These are phyloP conservation scores for Sporisorium exsertum DNA, from an alignment of 1,284 basidiomycete species.

Conservation along the genomic window DNA sequence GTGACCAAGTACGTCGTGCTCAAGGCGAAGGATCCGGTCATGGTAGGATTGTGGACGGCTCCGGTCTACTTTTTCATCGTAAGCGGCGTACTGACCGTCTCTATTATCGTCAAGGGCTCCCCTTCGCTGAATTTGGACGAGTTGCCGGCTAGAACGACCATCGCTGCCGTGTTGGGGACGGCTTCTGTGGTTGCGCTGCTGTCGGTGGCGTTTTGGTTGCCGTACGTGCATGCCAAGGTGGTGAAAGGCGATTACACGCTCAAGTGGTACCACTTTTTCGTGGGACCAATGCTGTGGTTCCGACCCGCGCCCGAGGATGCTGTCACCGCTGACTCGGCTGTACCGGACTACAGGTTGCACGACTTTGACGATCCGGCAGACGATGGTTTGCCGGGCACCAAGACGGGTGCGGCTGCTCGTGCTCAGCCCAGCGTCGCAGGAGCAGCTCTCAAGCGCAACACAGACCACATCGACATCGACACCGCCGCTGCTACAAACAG, in stretches of 20 bases:
- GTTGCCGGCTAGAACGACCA: slow-evolving; percentile 26
- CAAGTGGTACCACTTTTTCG: slow-evolving; percentile 50
- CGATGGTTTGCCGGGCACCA: background rate
- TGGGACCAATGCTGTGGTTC: slow-evolving; percentile 47
- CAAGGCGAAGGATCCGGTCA: slow-evolving; percentile 34
- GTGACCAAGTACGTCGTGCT: slow-evolving; percentile 50
- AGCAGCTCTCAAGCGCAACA: slow-evolving; percentile 10
- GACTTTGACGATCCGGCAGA: slow-evolving; percentile 26
- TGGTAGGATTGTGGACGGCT: slow-evolving; percentile 25
- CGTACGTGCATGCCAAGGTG: slow-evolving; percentile 47
- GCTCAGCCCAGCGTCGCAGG: slow-evolving; percentile 20
- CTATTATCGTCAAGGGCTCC: slow-evolving; percentile 53
- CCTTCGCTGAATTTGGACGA: slow-evolving; percentile 48
- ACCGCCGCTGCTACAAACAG: slow-evolving; percentile 5
- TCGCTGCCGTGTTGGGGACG: slow-evolving; percentile 37
- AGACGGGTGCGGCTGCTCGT: slow-evolving; percentile 15
- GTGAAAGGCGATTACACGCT: slow-evolving; percentile 46
- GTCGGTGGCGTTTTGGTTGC: slow-evolving; percentile 48
- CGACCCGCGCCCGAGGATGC: slow-evolving; percentile 34
- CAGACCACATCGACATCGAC: slow-evolving; percentile 17
- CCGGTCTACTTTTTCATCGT: slow-evolving; percentile 51
- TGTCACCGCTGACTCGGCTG: slow-evolving; percentile 34
- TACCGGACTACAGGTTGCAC: slow-evolving; percentile 41
- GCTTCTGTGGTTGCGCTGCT: slow-evolving; percentile 32
- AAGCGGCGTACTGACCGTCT: slow-evolving; percentile 31